Base-by-base conservation (phyloP, 1,284 basidiomycete species). In the Vanrija sp. region DNA sequence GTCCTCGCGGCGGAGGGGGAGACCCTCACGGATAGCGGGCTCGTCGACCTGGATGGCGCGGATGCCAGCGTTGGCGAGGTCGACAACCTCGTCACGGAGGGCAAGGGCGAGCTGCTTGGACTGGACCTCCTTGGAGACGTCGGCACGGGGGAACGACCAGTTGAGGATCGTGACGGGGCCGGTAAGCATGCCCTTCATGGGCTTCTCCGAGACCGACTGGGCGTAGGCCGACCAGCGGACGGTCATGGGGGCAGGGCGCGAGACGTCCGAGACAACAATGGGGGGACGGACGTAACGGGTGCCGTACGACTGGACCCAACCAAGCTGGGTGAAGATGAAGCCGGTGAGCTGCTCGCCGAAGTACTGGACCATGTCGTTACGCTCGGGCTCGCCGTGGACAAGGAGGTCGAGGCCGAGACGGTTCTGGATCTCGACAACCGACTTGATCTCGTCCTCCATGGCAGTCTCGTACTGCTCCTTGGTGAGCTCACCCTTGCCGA, bases 131-230 rank as follows among this genome's bases (percentile, higher is more conserved):
- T 91, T 90, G 58, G 88, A 85, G 69, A 98, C 88, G 77, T 99
- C 96, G 66, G 91, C 92, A 80, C 96, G 95, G 71, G 96, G 96
- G 95, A 98, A 99, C 41, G 96, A 98, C 96, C 96, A 98, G 84
- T 98, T 98, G 78, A 98, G 85, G 79, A 98, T 97, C 64, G 90
- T 93, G 71, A 94, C 91, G 27, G 91, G 90, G 61, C 94, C 93
- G 59, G 95, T 95, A 61, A 93, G 81, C 96, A 98, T 98, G 68
- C 95, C 95, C 87, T 99, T 99, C 90, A 99, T 95, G 71, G 95
- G 92, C 78, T 86, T 88, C 76, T 85, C 80, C 67, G 94, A 90
- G 65, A 98, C 75, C 77, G 89, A 93, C 82, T 98, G 96, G 56
- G 96, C 95, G 78, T 95, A 98, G 71, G 85, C 84, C 63, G 88